These are phyloP conservation scores for Diutina sp. DNA, from an alignment of 1,139 yeast species.

Conservation along the genomic window DNA sequence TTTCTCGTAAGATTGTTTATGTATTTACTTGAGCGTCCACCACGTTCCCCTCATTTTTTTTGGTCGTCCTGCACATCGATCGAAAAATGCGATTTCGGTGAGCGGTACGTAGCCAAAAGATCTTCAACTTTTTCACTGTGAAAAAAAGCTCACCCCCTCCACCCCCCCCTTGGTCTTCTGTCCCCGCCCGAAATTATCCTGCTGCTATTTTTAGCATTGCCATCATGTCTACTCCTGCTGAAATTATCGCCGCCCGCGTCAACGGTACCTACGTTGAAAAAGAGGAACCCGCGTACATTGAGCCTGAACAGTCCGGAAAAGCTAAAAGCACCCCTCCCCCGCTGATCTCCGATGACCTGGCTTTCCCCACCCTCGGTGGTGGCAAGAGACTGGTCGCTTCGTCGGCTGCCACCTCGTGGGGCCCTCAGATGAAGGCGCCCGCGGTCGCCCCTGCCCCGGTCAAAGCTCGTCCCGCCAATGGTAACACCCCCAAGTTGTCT, in stretches of 20 bases:
- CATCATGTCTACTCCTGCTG: constrained; percentile 47
- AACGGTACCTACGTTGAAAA: constrained; percentile 19
- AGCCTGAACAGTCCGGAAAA: constrained; percentile 16
- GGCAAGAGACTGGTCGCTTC: constrained; percentile 11
- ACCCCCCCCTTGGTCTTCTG: background rate
- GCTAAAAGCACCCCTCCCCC: background rate
- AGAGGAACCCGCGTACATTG: background rate
- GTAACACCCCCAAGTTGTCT: constrained; percentile 8
- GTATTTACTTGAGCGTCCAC: background rate
- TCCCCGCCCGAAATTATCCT: background rate
- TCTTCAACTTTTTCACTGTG: background rate
- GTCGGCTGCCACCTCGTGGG: constrained; percentile 16
- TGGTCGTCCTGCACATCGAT: background rate
- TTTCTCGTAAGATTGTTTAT: no score
- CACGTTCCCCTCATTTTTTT: background rate
- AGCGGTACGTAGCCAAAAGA: background rate
- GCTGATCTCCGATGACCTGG: constrained; percentile 31
- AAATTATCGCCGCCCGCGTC: constrained; percentile 42
- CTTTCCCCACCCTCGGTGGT: constrained; percentile 66
- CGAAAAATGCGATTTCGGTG: background rate
- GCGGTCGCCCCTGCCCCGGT: constrained; percentile 14
- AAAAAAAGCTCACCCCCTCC: background rate
- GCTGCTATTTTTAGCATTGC: constrained; percentile 4
- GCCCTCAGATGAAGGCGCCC: constrained; percentile 22
- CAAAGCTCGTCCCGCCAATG: constrained; percentile 3